Base-by-base conservation (phyloP, 2,329 filamentous ascomycete species). In the Akanthomyces muscarius region DNA sequence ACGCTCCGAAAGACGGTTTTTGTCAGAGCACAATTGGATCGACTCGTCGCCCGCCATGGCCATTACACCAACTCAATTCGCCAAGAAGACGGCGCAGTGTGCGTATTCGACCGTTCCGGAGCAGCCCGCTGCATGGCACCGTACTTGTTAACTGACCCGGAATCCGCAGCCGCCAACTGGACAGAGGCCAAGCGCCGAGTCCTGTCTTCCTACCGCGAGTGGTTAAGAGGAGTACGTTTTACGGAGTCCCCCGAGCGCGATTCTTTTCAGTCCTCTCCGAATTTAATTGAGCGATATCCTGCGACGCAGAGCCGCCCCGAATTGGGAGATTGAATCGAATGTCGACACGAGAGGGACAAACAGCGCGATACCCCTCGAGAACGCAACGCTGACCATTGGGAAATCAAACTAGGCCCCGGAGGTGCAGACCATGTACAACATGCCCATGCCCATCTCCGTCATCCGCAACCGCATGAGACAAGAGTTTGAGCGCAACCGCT, bases 401-500 rank as follows among this genome's bases (percentile, higher is more conserved):
- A 38, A n/a, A 3, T 18, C 3, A 25, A 45, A 28, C 6, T 50
- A 99, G 95, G 92, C 92, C 47, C 94, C 95, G 65, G 93, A 98
- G 76, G 94, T 99, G 74, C 95, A 98, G 78, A 90, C 87, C 66
- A 97, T 98, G 92, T 99, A 99, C 86, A 90, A 90, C 66, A 82
- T 99, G 73, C 91, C 91, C 75, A 86, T 96, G 73, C 92, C 94
- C 60, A 88, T 97, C 60, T 90, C 94, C 47, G 83, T 86, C 67
- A 88, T 99, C 74, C 90, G 95, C 70, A 96, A 94, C 64, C 94
- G 96, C 80, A 90, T 98, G 76, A 87, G 95, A 75, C 90, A 98
- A 80, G 93, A 99, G 76, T 99, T 97, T 75, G 95, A 99, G 83
- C 86, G 92, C 74, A 89, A 98, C 81, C 86, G 95, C 83, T 97